Percentiles rank a stretch among this genome's conserved stretches.
phyloP scores from a whole-genome alignment of 129 eudicot species.

The Chrysanthemum lavandulifolium region DNA sequence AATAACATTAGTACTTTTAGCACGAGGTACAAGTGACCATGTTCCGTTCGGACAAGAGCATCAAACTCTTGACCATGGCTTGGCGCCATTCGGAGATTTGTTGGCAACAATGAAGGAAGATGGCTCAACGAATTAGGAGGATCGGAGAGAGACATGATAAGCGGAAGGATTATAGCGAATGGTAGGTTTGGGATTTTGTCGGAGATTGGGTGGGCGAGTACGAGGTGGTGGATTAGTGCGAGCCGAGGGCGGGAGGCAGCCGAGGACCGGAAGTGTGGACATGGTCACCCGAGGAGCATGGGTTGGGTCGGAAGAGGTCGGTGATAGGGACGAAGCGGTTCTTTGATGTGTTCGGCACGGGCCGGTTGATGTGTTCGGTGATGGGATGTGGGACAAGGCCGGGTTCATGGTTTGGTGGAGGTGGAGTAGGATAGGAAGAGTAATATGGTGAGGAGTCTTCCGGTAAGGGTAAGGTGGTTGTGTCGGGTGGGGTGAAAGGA shows the following conservation, averaged over 20 bases:
- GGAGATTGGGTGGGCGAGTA: neutral
- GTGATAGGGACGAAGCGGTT: neutral
- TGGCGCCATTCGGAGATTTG: constrained; percentile 1
- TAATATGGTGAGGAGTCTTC: constrained; percentile 9
- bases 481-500: constrained; percentile 6
- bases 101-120: neutral
- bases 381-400: neutral
- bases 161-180: neutral
- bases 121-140: constrained; percentile 6
- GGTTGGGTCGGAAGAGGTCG: neutral
- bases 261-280: neutral
- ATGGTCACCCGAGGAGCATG: neutral
- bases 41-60: neutral
- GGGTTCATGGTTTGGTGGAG: constrained; percentile 6
- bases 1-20: neutral
- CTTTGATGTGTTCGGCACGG: neutral
- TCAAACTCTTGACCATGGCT: neutral
- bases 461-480: neutral
- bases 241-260: neutral
- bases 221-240: constrained; percentile 8
- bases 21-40: neutral
- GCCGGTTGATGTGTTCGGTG: neutral
- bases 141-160: constrained; percentile 3
- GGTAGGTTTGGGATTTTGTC: constrained; percentile 2
- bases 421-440: constrained; percentile 12